These are phyloP conservation scores for Lachnellula subtilissima DNA, from an alignment of 2,329 filamentous ascomycete genomes.

Conservation along the genomic window DNA sequence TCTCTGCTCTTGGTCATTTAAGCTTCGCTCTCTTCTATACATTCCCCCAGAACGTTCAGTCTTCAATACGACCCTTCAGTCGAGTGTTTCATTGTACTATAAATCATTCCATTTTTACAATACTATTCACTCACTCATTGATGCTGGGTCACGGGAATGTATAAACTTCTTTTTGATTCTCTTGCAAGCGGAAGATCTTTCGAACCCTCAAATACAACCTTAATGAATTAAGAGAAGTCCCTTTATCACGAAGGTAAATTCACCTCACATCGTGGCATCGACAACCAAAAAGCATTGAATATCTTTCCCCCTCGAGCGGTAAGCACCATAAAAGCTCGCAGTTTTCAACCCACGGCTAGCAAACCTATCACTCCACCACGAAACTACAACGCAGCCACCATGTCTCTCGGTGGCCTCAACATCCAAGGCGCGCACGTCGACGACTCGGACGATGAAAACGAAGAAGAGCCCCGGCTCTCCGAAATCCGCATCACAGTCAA, in stretches of 20 bases:
- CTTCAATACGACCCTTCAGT: not conserved
- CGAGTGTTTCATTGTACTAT: not conserved
- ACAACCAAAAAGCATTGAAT: not conserved
- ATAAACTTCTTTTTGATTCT: too few species aligned
- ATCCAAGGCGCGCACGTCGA: constrained; percentile 5
- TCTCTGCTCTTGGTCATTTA: not conserved
- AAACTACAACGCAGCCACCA: not conserved
- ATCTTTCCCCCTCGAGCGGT: not conserved
- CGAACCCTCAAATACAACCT: too few species aligned
- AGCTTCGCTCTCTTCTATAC: not conserved
- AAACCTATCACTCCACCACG: not conserved
- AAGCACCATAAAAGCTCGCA: not conserved
- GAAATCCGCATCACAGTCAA: constrained; percentile 46
- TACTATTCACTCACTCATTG: too few species aligned
- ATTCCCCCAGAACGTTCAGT: not conserved
- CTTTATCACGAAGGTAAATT: not conserved
- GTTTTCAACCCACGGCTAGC: not conserved
- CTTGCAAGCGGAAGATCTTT: too few species aligned
- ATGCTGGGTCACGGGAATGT: too few species aligned
- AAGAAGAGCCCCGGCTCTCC: constrained; percentile 25
- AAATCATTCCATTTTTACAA: too few species aligned
- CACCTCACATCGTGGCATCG: not conserved
- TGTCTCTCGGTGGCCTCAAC: not conserved
- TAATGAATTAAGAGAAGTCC: not conserved
- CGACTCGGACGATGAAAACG: constrained; percentile 19